phyloP scores from a whole-genome alignment of 2,329 filamentous ascomycete species.

The Pseudocercospora vitis region DNA sequence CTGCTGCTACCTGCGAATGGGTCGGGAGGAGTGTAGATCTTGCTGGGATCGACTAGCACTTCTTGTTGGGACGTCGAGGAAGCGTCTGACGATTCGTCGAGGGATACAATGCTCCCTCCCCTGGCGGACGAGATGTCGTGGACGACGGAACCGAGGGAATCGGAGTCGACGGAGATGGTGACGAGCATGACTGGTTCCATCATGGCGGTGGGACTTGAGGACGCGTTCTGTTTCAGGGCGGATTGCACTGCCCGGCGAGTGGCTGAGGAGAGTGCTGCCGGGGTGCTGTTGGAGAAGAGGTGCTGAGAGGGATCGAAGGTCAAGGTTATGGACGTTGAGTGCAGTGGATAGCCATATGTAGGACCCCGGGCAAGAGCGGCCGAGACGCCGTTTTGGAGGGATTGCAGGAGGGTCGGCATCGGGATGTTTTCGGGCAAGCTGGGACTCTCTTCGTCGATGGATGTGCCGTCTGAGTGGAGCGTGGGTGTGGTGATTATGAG shows the following conservation, averaged over 20 bases:
- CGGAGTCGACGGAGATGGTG: conserved; percentile 81
- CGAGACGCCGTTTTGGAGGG: conserved; percentile 74
- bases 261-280: conserved; percentile 67
- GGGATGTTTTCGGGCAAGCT: conserved; percentile 57
- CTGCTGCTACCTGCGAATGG: conserved; percentile 59
- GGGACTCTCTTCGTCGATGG: conserved; percentile 46
- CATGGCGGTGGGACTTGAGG: conserved; percentile 58
- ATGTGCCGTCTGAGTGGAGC: conserved; percentile 44
- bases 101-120: conserved; percentile 71
- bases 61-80: conserved; percentile 1
- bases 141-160: conserved; percentile 75
- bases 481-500: conserved; percentile 58
- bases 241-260: conserved; percentile 67
- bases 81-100: conserved; percentile 40
- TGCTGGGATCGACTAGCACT: conserved; percentile 70
- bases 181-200: conserved; percentile 95
- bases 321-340: conserved; percentile 70
- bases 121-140: conserved; percentile 75
- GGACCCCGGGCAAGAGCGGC: conserved; percentile 85
- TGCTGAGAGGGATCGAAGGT: conserved; percentile 65
- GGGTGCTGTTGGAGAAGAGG: conserved; percentile 66
- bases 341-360: conserved; percentile 74
- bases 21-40: conserved; percentile 85
- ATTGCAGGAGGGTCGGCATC: conserved; percentile 49
- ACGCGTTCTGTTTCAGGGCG: conserved; percentile 63